These are phyloP conservation scores for Penicillium canariense DNA, from an alignment of 495 filamentous ascomycete genomes.

Conservation along the genomic window DNA sequence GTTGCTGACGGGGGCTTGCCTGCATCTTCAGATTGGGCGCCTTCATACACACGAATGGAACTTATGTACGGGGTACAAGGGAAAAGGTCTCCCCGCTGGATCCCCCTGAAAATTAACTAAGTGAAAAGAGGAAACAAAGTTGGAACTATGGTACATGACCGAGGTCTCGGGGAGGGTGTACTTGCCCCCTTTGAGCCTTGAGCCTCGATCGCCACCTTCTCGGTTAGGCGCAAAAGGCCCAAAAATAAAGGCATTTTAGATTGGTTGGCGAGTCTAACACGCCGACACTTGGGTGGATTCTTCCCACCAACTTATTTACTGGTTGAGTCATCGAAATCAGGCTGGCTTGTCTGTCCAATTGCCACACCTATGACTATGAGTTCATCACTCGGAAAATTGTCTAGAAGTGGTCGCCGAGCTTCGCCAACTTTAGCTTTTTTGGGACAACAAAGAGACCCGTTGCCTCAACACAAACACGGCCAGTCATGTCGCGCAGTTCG, in stretches of 20 bases:
- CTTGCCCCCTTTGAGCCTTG: not conserved
- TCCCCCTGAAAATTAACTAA: not conserved
- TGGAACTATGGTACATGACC: not conserved
- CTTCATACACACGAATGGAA: not conserved
- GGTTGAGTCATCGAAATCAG: not conserved
- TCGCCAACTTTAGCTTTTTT: slow-evolving; percentile 45
- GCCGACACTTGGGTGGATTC: not conserved
- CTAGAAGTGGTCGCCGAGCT: slow-evolving; percentile 42
- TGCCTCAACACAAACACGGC: slow-evolving; percentile 53
- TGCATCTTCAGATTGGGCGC: no score
- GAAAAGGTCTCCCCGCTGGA: no score
- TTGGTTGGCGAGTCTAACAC: not conserved
- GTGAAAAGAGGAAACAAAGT: not conserved
- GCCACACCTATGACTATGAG: not conserved
- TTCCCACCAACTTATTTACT: not conserved
- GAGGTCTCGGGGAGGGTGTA: not conserved
- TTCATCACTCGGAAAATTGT: slow-evolving; percentile 20
- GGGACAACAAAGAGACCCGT: slow-evolving; percentile 65
- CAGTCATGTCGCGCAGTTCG: slow-evolving; percentile 51
- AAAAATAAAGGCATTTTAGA: not conserved
- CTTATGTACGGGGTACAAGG: slow-evolving; percentile 10
- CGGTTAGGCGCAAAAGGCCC: not conserved
- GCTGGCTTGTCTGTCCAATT: not conserved
- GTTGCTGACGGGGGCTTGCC: not conserved
- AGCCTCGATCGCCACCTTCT: not conserved